Evolutionary conservation across 768 basidiomycete species (phyloP).

Genomic region (Coprinopsis strossmayeri): DNA sequence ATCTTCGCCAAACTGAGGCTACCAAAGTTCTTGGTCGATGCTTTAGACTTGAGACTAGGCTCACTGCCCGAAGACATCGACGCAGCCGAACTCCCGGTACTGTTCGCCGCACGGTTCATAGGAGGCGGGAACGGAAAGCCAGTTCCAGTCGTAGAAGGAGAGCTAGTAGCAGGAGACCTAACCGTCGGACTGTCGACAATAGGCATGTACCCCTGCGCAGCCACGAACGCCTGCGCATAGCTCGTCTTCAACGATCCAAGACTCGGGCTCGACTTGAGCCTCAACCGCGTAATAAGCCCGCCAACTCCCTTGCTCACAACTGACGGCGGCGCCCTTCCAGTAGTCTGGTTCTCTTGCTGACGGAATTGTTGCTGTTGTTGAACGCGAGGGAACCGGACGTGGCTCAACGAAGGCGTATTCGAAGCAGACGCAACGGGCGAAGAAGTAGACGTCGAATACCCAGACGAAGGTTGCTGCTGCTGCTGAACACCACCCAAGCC

Average conservation of each 20-base stretch:
- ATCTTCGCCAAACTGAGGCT: background rate
- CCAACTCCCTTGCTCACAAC: background rate
- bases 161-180: background rate
- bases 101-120: background rate
- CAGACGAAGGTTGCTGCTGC: background rate
- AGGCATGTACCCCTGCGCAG: background rate
- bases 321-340: background rate
- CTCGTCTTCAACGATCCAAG: background rate
- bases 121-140: background rate
- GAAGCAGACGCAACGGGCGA: background rate
- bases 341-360: background rate
- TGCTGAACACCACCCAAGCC: background rate
- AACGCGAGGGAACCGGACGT: background rate
- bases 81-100: background rate
- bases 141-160: background rate
- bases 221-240: background rate
- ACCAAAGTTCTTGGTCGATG: background rate
- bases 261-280: conserved; percentile 4
- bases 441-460: background rate
- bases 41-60: background rate
- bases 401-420: background rate
- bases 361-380: background rate
- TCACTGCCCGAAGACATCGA: background rate
- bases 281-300: background rate
- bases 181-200: background rate